Conservation (phyloP, 2,329 filamentous ascomycete genomes). For the Fusarium nisikadoi region DNA sequence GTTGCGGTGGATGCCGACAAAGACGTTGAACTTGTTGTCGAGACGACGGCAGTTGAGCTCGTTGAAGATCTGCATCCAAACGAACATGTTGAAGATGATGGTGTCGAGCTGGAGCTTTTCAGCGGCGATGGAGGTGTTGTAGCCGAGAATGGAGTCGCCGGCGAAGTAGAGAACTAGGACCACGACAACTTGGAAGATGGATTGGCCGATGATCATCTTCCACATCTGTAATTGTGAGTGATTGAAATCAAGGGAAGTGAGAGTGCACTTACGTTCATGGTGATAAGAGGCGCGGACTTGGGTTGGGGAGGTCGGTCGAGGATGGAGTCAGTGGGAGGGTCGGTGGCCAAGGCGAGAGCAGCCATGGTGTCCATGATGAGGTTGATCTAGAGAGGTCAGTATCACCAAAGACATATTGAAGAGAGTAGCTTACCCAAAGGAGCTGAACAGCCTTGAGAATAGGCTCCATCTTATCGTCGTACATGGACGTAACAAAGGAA, state of each 20-base stretch:
- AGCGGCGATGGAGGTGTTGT: conserved; percentile 56
- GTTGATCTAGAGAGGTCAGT: conserved; percentile 58
- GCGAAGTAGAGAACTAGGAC: conserved; percentile 89
- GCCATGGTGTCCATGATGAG: conserved; percentile 98
- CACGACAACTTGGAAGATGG: conserved; percentile 85
- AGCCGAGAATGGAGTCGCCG: conserved; percentile 52
- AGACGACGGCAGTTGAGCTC: conserved; percentile 79
- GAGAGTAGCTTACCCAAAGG: conserved; percentile 74
- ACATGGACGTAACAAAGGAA: conserved; percentile 88
- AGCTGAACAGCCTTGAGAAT: conserved; percentile 93
- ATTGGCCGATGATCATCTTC: conserved; percentile 98
- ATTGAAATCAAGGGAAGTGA: rapidly evolving
- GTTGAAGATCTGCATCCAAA: conserved; percentile 99
- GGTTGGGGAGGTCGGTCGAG: conserved; percentile 77
- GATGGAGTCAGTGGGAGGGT: conserved; percentile 83
- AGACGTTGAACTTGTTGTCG: conserved; percentile 95
- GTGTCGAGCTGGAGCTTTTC: conserved; percentile 70
- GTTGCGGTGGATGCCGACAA: conserved; percentile 86
- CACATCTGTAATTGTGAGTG: conserved; percentile 70
- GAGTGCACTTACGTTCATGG: conserved; percentile 62
- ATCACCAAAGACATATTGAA: rapidly evolving
- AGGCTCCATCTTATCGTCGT: conserved; percentile 73
- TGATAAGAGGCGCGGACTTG: conserved; percentile 73
- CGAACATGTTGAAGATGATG: conserved; percentile 96
- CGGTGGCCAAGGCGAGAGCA: conserved; percentile 86